A percentile compares a stretch with the other conserved stretches of the same genome.
Conservation (phyloP, 1,139 yeast species). For the Yamadazyma triangularis region DNA sequence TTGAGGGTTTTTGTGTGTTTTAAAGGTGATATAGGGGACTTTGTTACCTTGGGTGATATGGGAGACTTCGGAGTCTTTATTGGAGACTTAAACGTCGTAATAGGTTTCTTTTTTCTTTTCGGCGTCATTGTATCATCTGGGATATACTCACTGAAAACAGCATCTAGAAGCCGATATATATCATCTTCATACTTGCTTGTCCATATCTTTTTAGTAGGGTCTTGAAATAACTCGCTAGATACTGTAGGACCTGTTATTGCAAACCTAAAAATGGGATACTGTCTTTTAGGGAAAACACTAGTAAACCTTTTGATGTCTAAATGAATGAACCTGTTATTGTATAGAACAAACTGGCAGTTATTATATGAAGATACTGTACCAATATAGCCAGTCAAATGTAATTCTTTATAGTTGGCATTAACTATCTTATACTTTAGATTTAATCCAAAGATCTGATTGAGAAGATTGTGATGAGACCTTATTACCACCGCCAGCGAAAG, state of each 20-base stretch:
- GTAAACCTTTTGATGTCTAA: constrained; percentile 8
- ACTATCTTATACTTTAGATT: constrained; percentile 14
- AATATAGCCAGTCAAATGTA: constrained; percentile 24
- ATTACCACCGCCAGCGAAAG: too few species aligned
- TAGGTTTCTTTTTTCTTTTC: too few species aligned
- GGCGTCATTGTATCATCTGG: too few species aligned
- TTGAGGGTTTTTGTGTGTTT: too few species aligned
- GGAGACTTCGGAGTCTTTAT: too few species aligned
- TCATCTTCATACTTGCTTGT: constrained; percentile 11
- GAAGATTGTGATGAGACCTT: constrained; percentile 1
- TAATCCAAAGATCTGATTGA: constrained; percentile 6
- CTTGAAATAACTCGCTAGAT: constrained; percentile 37
- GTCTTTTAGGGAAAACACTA: too few species aligned
- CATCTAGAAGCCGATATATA: constrained; percentile 25
- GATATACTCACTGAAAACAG: too few species aligned
- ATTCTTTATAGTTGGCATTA: constrained; percentile 17
- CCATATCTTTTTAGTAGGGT: constrained; percentile 31
- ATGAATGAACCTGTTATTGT: constrained; percentile 38
- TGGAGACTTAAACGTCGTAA: too few species aligned
- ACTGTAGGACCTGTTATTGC: constrained; percentile 24
- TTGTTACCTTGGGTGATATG: too few species aligned
- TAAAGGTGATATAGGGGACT: too few species aligned
- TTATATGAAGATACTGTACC: too few species aligned
- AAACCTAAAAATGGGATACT: constrained; percentile 36
- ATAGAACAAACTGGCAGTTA: constrained; percentile 45